Base-by-base conservation (phyloP, 129 eudicot genomes). In the Calendula officinalis region DNA sequence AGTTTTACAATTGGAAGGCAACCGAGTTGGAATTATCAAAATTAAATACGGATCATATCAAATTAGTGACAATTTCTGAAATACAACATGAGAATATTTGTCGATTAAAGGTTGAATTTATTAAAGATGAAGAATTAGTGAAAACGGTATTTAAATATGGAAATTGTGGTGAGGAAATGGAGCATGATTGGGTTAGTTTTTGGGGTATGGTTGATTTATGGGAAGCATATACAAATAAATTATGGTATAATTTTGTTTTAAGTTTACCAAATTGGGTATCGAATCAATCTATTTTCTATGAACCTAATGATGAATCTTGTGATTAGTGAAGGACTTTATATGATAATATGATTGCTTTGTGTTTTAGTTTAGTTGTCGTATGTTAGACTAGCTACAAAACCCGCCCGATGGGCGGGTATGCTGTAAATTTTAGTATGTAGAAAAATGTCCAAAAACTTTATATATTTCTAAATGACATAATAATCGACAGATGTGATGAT, bases 1-100 rank as follows among this genome's bases (percentile, higher is more conserved):
- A 85, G 51, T 92, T 92, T 72, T 83, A 79, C 75, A 13, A 38
- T 49, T 92, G 95, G 92, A 88, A 80, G 79, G 67, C 8, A 35
- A 35, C 75, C 8, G 74, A 54, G 22, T 69, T 74, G 60, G 70
- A 67, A 62, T 27, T 47, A 12, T 54, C 71, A 8, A 80, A 81
- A 54, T 37, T 14, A 2, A 64, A 74, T 13, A 73, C 4, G 37
- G 44, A 69, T 40, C 48, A 55, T 4, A 7, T 15, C 33, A 66
- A 64, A 39, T 54, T 77, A 11, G 16, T 60, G 46, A 71, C 79
- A 13, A 22, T 88, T 36, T 77, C 86, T 41, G 36, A 70, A 49
- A 64, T 69, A 54, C 83, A 85, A 12, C 39, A 13, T 65, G 83
- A 74, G 69, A 60, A 46, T 37, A 64, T 78, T 58, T 27, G 51